phyloP scores from a whole-genome alignment of 352 stramenopile species.

The Phytophthora pisi region DNA sequence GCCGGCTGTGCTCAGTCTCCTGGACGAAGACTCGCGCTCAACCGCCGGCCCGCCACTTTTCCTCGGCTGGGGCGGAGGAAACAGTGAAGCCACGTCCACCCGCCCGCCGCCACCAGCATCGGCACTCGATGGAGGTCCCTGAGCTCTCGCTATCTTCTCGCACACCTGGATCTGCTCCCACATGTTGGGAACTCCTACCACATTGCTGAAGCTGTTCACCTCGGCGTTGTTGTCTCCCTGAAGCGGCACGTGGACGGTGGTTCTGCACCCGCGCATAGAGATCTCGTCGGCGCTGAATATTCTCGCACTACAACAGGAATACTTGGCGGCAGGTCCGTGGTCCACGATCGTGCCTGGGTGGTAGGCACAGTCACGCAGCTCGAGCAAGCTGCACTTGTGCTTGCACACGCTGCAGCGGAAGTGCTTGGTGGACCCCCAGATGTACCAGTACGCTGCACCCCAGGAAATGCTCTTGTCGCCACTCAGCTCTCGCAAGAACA shows the following conservation, averaged over 20 bases:
- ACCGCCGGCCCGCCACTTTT: slow-evolving; percentile 9
- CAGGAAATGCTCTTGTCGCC: slow-evolving; percentile 56
- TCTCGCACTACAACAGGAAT: slow-evolving; percentile 51
- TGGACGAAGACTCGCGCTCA: slow-evolving; percentile 21
- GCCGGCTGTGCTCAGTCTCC: slow-evolving; percentile 4
- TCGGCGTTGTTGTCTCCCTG: slow-evolving; percentile 10
- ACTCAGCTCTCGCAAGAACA: slow-evolving; percentile 48
- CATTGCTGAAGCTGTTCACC: slow-evolving; percentile 25
- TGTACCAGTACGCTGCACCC: slow-evolving; percentile 78
- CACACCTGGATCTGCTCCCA: slow-evolving; percentile 45
- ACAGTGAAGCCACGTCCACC: slow-evolving; percentile 30
- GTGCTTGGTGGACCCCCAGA: slow-evolving; percentile 71
- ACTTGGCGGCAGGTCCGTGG: slow-evolving; percentile 47
- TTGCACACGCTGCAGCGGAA: slow-evolving; percentile 64
- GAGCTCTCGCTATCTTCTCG: slow-evolving; percentile 27
- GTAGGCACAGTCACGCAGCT: slow-evolving; percentile 52
- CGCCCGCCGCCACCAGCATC: slow-evolving; percentile 19
- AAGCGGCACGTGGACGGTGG: slow-evolving; percentile 41
- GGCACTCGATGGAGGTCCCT: slow-evolving; percentile 11
- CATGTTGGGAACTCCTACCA: slow-evolving; percentile 37
- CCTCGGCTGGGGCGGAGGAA: slow-evolving; percentile 18
- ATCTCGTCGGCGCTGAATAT: slow-evolving; percentile 60
- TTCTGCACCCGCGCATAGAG: slow-evolving; percentile 49
- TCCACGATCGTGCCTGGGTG: slow-evolving; percentile 52
- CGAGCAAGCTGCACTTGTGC: slow-evolving; percentile 43